phyloP scores from a whole-genome alignment of 2,329 filamentous ascomycete species.

The Trichoderma arundinaceum region DNA sequence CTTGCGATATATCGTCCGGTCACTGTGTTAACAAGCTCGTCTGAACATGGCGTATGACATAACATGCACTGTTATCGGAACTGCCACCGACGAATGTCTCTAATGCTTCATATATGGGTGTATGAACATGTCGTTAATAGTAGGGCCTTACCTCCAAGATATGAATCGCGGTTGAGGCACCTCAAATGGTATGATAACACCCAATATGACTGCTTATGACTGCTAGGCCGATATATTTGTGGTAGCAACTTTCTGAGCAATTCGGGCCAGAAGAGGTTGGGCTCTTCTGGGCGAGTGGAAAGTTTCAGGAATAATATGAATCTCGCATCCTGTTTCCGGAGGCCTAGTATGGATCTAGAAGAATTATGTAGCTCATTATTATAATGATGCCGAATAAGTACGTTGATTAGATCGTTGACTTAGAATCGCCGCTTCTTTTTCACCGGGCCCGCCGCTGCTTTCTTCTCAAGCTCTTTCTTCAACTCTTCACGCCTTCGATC shows the following conservation, averaged over 20 bases:
- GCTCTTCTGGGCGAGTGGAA: neutral
- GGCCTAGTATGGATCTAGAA: neutral
- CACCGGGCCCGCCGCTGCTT: slow-evolving; percentile 55
- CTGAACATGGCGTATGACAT: too few species aligned
- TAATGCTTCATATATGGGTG: too few species aligned
- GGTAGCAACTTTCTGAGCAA: neutral
- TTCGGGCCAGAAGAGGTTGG: neutral
- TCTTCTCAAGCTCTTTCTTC: slow-evolving; percentile 56
- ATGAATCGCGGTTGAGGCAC: neutral
- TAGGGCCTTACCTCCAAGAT: too few species aligned
- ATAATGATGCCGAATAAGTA: neutral
- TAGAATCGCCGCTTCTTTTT: slow-evolving; percentile 64
- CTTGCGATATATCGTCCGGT: too few species aligned
- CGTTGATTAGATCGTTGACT: neutral
- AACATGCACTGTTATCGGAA: too few species aligned
- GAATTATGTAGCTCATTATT: neutral
- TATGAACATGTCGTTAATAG: neutral
- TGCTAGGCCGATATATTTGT: neutral
- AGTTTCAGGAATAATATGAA: neutral
- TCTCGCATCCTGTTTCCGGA: neutral
- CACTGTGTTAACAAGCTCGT: too few species aligned
- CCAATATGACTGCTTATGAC: neutral
- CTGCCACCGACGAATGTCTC: too few species aligned
- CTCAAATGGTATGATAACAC: neutral
- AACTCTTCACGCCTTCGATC: slow-evolving; percentile 59